Base-by-base conservation (phyloP, 2,329 filamentous ascomycete genomes). In the Ceratocystis papillata region DNA sequence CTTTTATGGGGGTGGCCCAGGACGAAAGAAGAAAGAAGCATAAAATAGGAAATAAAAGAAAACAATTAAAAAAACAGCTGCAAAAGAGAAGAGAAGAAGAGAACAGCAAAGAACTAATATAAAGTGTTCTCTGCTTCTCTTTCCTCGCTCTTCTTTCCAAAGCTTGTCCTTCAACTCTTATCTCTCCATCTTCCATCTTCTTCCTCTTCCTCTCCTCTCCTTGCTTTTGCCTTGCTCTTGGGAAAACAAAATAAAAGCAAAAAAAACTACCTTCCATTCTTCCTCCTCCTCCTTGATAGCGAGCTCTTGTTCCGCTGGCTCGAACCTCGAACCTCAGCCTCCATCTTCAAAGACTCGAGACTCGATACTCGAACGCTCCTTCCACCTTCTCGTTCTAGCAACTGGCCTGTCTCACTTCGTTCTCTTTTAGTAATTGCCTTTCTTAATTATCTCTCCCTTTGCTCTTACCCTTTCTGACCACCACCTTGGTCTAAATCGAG, bases 321-420 rank as follows among this genome's bases (percentile, higher is more conserved):
- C 28, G 1, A 28, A 28, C 22, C 53, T 57, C 22, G 4, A 33
- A 57, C 25, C 17, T n/a, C 10, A 30, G 3, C 22, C 53, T 57
- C 22, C 15, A 57, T 57, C 53, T 33, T 17, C 22, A 33, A 28
- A 57, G n/a, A 55, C 50, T 53, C 25, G 46, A 30, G 15, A 57
- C 50, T 53, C 25, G 46, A 30, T 37, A 57, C 50, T 53, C 44
- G 50, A 59, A 17, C 44, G 28, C 57, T 41, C 37, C 28, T 41
- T 37, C 28, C 57, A 59, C 48, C 57, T 65, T 59, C 48, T 65
- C 41, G 5, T 50, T 48, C 44, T 57, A 48, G 48, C 37, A 37
- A 48, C 53, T 30, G 41, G 28, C 28, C 48, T 64, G 53, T 55
- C 46, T 55, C 57, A 45, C 50, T 8, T 44, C 50, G 22, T 33